A percentile compares a stretch with the other conserved stretches of the same genome.
These are phyloP conservation scores for Diaporthe citri DNA, from an alignment of 2,329 filamentous ascomycete genomes.

Conservation along the genomic window DNA sequence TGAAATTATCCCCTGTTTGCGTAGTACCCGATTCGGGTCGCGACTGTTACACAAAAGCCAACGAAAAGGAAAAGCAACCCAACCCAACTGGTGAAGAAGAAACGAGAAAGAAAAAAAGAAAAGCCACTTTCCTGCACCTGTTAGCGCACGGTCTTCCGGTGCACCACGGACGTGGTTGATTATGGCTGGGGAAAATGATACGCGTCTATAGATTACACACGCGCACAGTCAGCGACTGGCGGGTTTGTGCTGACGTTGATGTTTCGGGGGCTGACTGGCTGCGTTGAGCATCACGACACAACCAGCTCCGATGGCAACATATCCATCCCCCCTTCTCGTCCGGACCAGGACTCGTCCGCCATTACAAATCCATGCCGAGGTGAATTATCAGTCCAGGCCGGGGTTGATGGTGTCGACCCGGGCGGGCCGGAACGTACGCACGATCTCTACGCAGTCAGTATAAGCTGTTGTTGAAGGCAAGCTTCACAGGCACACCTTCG, in stretches of 20 bases:
- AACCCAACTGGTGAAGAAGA: background rate
- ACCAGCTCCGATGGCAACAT: constrained; percentile 12
- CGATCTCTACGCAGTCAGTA: background rate
- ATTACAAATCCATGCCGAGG: constrained; percentile 13
- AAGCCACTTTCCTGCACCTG: background rate
- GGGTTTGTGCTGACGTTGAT: background rate
- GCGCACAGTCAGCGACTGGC: background rate
- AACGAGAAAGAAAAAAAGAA: background rate
- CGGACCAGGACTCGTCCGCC: background rate
- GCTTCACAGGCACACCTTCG: background rate
- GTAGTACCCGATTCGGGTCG: background rate
- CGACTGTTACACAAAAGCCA: background rate
- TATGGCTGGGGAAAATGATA: background rate
- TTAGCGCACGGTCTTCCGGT: background rate
- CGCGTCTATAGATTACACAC: background rate
- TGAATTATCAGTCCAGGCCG: background rate
- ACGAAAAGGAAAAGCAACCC: background rate
- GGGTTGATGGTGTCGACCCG: background rate
- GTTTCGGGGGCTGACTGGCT: background rate
- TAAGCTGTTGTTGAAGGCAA: background rate
- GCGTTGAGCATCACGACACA: background rate
- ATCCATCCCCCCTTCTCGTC: background rate
- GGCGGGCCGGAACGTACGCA: background rate
- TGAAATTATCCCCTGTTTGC: background rate
- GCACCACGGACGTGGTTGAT: background rate